Base-by-base conservation (phyloP, 192 early-diverging fungal genomes). In the Backusella tuberculispora region DNA sequence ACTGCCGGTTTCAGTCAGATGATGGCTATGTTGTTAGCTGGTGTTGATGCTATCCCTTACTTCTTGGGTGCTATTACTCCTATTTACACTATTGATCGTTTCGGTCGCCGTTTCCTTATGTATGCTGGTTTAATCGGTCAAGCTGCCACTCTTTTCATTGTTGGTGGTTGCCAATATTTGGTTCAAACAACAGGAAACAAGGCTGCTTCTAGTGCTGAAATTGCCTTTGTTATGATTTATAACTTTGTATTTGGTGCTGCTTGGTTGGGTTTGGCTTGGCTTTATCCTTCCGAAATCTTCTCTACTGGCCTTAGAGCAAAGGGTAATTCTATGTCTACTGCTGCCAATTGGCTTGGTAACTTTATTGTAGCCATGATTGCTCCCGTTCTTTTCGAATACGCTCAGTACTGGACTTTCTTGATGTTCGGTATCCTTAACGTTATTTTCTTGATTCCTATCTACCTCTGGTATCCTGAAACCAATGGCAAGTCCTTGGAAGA, bases 231-330 rank as follows among this genome's bases (percentile, higher is more conserved):
- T 10, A 82, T 86, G 56, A 79, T 91, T 50, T 93, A 90, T 76
- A 69, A 91, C 63, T 94, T 92, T 83, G 84, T 92, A 3, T 83
- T 84, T 53, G 86, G 85, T 42, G 95, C 94, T 65, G 92, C 92
- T 29, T 95, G 94, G 94, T 89, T 94, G 0, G 93, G 93, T 50
- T 85, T 92, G 17, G 91, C 87, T n/a, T 96, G 93, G 94, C 84
- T 93, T 65, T 93, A 94, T 73, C 89, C 93, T 46, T 83, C 89
- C 15, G 95, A 96, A 77, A 94, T 96, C 50, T 94, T 93, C 81
- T 89, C 93, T 9, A 87, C 92, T 67, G 88, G 87, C 34, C 78
- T 93, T 34, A 89, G 95, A 47, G 89, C 92, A 43, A 95, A 95
- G 83, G 93, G 90, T 50, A 89, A 89, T 66, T 88, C 88, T 15